A percentile compares a stretch with the other conserved stretches of the same genome.
Evolutionary conservation across 371 early-diverging fungal genomes (phyloP).

Genomic region (Mucor saturninus): DNA sequence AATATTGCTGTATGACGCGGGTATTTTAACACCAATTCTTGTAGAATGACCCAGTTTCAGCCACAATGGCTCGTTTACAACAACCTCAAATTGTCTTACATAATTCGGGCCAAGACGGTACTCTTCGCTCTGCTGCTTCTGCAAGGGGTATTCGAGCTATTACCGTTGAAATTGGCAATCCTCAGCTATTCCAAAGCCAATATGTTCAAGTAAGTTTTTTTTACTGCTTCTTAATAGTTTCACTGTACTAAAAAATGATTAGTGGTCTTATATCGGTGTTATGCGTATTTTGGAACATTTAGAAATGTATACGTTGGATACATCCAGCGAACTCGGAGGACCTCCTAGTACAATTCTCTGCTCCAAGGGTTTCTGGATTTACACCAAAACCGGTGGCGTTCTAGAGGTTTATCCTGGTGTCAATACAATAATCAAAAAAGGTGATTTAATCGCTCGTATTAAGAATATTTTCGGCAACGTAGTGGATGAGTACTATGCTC

Average conservation of each 20-base stretch:
- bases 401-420: constrained; percentile 86
- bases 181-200: constrained; percentile 73
- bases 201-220: constrained; percentile 61
- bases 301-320: constrained; percentile 32
- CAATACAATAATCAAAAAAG: constrained; percentile 85
- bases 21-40: not conserved
- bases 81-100: constrained; percentile 80
- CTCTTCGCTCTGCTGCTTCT: constrained; percentile 84
- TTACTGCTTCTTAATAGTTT: not conserved
- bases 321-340: constrained; percentile 8
- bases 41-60: constrained; percentile 68
- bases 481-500: constrained; percentile 88
- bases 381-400: constrained; percentile 72
- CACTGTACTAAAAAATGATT: not conserved
- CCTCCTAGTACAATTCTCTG: constrained; percentile 30
- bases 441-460: constrained; percentile 87
- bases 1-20: not conserved
- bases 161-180: constrained; percentile 88
- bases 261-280: constrained; percentile 44
- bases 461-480: constrained; percentile 92
- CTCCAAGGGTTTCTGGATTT: constrained; percentile 50
- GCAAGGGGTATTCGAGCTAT: constrained; percentile 83
- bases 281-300: constrained; percentile 45
- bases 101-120: constrained; percentile 54
- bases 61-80: constrained; percentile 82